Percentiles rank a stretch among this genome's conserved stretches.
Evolutionary conservation across 1,284 basidiomycete species (phyloP).

Genomic region (Puccinia coronata): DNA sequence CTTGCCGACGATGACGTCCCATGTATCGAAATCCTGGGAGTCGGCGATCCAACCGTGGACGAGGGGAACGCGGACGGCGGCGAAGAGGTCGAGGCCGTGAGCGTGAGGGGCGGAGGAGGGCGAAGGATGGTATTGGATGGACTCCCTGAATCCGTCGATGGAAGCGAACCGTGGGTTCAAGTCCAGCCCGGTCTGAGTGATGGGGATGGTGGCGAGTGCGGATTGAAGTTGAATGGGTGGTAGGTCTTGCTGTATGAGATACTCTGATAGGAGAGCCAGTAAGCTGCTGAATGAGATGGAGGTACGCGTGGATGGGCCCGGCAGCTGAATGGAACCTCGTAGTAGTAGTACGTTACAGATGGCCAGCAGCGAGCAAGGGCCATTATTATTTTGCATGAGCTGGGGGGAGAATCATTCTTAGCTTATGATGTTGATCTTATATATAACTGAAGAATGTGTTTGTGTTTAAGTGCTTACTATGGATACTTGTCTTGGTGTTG

Average conservation of each 20-base stretch:
- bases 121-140: conserved; percentile 59
- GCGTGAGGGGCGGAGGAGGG: conserved; percentile 56
- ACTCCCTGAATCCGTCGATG: conserved; percentile 65
- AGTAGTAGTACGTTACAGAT: conserved; percentile 83
- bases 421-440: not conserved
- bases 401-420: conserved; percentile 4
- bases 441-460: not conserved
- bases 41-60: conserved; percentile 92
- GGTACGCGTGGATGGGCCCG: conserved; percentile 65
- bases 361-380: conserved; percentile 84
- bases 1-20: conserved; percentile 63
- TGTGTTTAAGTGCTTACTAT: conserved; percentile 9
- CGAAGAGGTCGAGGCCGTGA: conserved; percentile 75
- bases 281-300: conserved; percentile 81
- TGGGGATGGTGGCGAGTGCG: conserved; percentile 77
- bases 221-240: conserved; percentile 67
- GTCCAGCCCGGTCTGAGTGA: conserved; percentile 76
- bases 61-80: conserved; percentile 75
- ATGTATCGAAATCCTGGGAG: conserved; percentile 64
- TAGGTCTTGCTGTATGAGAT: conserved; percentile 69
- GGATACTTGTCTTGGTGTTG: conserved; percentile 5
- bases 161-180: conserved; percentile 78
- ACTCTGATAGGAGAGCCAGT: conserved; percentile 76
- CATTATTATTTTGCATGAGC: conserved; percentile 62
- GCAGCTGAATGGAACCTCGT: conserved; percentile 72